phyloP scores from a whole-genome alignment of 225 moss, liverwort and hornwort species.

The Physcomitrium patens region DNA sequence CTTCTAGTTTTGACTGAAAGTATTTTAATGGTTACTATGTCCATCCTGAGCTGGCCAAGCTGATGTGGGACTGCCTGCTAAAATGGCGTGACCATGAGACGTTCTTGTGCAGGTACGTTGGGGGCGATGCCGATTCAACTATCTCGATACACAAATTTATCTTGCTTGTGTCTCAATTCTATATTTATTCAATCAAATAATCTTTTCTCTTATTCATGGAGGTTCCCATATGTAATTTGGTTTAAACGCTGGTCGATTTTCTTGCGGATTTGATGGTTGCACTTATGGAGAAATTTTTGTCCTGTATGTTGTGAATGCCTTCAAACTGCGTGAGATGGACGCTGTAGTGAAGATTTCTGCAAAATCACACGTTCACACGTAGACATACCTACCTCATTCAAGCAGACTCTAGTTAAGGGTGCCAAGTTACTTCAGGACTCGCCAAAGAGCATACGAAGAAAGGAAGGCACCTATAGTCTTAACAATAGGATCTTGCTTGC shows the following conservation, averaged over 20 bases:
- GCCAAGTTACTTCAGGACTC: neutral
- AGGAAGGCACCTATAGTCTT: neutral
- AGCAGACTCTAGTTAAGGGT: neutral
- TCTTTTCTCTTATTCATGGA: neutral
- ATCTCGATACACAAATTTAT: neutral
- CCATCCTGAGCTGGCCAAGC: too few species aligned
- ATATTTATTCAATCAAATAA: too few species aligned
- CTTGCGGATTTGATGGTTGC: neutral
- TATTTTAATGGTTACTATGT: too few species aligned
- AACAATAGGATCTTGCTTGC: neutral
- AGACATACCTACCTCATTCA: neutral
- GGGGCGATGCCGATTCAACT: neutral
- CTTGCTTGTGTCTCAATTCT: neutral
- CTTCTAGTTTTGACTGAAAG: too few species aligned
- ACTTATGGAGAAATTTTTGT: neutral
- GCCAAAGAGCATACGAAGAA: neutral
- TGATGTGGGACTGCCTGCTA: neutral
- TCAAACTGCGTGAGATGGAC: neutral
- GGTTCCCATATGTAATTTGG: neutral
- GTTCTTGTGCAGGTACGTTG: constrained; percentile 19
- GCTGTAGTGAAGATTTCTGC: neutral
- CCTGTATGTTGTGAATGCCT: constrained; percentile 16
- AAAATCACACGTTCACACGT: neutral
- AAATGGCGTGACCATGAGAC: neutral
- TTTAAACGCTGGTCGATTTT: constrained; percentile 8